Base-by-base conservation (phyloP, 306 rosid species). In the Erythrophleum fordii region DNA sequence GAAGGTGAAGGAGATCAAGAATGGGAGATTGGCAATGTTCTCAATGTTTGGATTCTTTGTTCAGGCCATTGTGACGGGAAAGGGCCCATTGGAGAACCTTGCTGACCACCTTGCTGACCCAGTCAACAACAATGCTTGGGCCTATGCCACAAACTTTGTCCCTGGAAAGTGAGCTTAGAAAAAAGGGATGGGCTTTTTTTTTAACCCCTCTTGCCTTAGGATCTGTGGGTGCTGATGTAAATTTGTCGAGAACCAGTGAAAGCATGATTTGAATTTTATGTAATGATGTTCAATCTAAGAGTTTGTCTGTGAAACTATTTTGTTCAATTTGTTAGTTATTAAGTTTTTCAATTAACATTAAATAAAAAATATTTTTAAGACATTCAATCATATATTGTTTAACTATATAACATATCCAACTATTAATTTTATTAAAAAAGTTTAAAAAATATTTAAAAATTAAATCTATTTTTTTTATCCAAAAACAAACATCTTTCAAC, bases 91-190 rank as follows among this genome's bases (percentile, higher is more conserved):
- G 76, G 93, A 89, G 80, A 89, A 89, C 81, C 77, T 85, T 62
- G 93, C 89, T 0, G 93, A 89, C 80, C 93, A 89, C 80, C 86
- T 89, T 76, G 88, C 91, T 7, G 93, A 89, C 77, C 91, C 93
- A 0, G 93, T 89, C 22, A 89, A 83, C 93, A 89, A 87, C 89
- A 89, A 89, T 5, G 93, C 93, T 7, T 88, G 91, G 93, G 82
- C 93, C 8, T 87, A 74, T n/a, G 93, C 93, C 76, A 89, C 93
- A 4, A 87, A 89, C 91, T 89, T 89, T 51, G 93, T 82, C n/a
- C 93, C 93, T 5, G 90, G 94, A 65, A 88, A 90, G 87, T 90
- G 83, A 85, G 69, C 31, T 29, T 61, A 66, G 72, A 20, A 10
- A 20, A 49, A 14, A 28, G 14, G 41, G 31, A 29, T 18, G 46